Evolutionary conservation across 345 rosid genomes (phyloP).

Genomic region (Salix caprea): DNA sequence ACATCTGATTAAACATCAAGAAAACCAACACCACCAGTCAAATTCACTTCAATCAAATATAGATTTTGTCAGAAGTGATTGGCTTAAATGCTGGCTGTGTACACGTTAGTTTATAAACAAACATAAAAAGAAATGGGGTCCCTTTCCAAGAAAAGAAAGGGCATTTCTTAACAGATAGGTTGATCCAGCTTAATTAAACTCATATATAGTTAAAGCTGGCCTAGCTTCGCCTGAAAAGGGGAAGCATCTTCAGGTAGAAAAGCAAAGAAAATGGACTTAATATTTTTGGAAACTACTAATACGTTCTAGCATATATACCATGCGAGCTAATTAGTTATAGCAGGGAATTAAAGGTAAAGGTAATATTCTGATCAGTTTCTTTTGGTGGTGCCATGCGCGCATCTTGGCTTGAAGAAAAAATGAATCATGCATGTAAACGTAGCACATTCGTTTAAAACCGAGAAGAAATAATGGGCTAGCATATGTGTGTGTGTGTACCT

Average conservation of each 20-base stretch:
- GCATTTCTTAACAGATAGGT: background rate
- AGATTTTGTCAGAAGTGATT: background rate
- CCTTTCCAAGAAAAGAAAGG: background rate
- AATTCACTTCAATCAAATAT: background rate
- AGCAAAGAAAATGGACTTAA: background rate
- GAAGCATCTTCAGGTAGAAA: background rate
- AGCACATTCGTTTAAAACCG: background rate
- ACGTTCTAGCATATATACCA: background rate
- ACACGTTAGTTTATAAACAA: background rate
- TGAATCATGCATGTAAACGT: background rate
- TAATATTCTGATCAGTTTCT: background rate
- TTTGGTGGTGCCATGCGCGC: background rate
- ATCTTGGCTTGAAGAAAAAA: background rate
- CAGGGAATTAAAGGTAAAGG: background rate
- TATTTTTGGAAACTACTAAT: background rate
- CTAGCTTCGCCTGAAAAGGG: too few species aligned
- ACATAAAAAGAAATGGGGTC: too few species aligned
- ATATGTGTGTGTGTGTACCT: constrained; percentile 31
- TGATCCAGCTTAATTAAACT: background rate
- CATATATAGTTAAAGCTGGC: background rate
- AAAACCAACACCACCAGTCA: background rate
- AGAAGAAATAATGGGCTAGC: background rate
- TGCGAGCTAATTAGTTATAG: background rate
- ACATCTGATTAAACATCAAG: constrained; percentile 32
- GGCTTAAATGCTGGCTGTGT: background rate